These are phyloP conservation scores for Fraxinus xanthoxyloides DNA, from an alignment of 305 asterid species.

Conservation along the genomic window DNA sequence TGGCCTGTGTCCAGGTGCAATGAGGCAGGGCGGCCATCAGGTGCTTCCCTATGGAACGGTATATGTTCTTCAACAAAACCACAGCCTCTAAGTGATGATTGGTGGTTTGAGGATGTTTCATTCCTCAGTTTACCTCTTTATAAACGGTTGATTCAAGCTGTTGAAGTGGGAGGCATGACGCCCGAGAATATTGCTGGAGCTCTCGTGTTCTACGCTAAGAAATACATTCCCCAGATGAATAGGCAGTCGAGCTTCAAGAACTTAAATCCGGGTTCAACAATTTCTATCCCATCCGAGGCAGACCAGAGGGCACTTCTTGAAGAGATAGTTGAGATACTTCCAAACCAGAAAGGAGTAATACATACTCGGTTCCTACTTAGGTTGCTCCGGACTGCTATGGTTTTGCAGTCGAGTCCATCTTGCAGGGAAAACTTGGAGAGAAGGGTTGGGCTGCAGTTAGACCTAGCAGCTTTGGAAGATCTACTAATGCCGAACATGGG, in stretches of 20 bases:
- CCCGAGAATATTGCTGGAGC: constrained; percentile 66
- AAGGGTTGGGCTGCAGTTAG: constrained; percentile 72
- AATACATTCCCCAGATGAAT: constrained; percentile 77
- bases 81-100: constrained; percentile 43
- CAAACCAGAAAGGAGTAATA: constrained; percentile 58
- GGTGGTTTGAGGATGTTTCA: constrained; percentile 96
- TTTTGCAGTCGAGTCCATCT: constrained; percentile 54
- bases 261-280: constrained; percentile 39
- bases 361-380: constrained; percentile 71
- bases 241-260: constrained; percentile 69
- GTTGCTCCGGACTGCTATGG: constrained; percentile 73
- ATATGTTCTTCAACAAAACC: constrained; percentile 38
- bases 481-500: constrained; percentile 75
- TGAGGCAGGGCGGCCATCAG: constrained; percentile 22
- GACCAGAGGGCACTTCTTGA: constrained; percentile 80
- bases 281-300: constrained; percentile 73
- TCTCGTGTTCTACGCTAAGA: constrained; percentile 67
- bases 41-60: constrained; percentile 60
- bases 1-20: constrained; percentile 51
- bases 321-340: constrained; percentile 74
- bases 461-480: constrained; percentile 71
- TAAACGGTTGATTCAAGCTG: constrained; percentile 65
- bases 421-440: constrained; percentile 78
- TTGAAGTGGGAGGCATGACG: constrained; percentile 66
- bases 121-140: constrained; percentile 62